Conservation (phyloP, 106 monocot species). For the Allium sativum region DNA sequence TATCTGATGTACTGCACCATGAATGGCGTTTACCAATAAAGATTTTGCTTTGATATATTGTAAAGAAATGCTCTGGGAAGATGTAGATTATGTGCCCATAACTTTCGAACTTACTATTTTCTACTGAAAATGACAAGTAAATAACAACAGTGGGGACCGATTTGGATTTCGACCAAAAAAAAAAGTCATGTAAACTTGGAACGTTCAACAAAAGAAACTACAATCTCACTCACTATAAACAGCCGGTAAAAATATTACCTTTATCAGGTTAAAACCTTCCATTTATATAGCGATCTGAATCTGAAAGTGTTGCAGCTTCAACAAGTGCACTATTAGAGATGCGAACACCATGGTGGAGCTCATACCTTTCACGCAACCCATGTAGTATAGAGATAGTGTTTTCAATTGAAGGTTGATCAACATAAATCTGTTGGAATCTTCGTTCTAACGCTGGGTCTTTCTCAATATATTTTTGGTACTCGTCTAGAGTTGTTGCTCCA, state of each 20-base stretch:
- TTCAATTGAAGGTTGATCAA: conserved; percentile 86
- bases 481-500: conserved; percentile 96
- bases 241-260: conserved; percentile 47
- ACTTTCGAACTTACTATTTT: no score
- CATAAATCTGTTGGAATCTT: conserved; percentile 96
- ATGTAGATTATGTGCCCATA: no score
- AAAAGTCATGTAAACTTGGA: no score
- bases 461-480: conserved; percentile 95
- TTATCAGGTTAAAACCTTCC: conserved; percentile 97
- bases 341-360: conserved; percentile 94
- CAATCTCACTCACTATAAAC: no score
- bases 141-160: no score
- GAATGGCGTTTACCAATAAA: no score
- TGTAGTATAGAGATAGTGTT: conserved; percentile 93
- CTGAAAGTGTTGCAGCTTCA: conserved; percentile 85
- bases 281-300: conserved; percentile 95
- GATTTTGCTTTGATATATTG: no score
- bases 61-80: no score
- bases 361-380: conserved; percentile 93
- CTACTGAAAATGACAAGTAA: no score
- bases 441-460: conserved; percentile 97
- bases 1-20: no score
- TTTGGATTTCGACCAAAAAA: no score
- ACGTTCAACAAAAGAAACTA: no score
- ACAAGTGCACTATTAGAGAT: conserved; percentile 92